A percentile compares a stretch with the other conserved stretches of the same genome.
Conservation (phyloP, 2,329 filamentous ascomycete species). For the Ophiostoma pallidulum region DNA sequence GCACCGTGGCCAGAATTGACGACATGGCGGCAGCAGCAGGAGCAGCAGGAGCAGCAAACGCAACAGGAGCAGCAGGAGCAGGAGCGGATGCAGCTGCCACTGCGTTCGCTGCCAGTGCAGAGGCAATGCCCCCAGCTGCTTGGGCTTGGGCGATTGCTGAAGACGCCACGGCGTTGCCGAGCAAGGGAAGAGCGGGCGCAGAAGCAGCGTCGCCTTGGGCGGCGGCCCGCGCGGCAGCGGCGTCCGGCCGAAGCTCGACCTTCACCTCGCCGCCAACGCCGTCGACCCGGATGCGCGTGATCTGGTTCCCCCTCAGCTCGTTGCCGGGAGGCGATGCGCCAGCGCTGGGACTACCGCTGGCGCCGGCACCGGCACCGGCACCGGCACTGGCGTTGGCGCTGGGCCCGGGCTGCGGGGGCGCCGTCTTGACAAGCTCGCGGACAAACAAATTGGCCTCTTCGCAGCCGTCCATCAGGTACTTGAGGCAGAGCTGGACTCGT, state of each 20-base stretch:
- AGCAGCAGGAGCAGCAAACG: background rate
- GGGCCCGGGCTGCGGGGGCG: slow-evolving; percentile 19
- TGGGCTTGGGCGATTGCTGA: background rate
- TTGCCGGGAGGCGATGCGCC: background rate
- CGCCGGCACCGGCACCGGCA: slow-evolving; percentile 15
- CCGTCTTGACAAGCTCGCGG: slow-evolving; percentile 44
- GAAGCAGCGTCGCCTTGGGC: background rate
- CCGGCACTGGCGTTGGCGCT: too few relatives aligned
- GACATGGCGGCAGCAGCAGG: background rate
- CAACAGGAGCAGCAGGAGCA: background rate
- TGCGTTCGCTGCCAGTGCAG: background rate
- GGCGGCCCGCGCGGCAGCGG: slow-evolving; percentile 1
- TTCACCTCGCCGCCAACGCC: slow-evolving; percentile 48
- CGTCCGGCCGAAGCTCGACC: slow-evolving; percentile 36
- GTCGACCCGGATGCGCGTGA: slow-evolving; percentile 41
- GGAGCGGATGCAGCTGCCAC: background rate
- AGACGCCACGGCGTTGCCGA: background rate
- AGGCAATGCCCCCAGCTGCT: too few relatives aligned
- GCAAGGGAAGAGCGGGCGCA: background rate
- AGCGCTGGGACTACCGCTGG: background rate
- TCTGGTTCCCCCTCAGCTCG: background rate
- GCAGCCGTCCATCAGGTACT: slow-evolving; percentile 69
- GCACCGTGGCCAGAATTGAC: background rate
- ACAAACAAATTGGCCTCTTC: slow-evolving; percentile 64
- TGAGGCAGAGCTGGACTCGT: slow-evolving; percentile 79